phyloP scores from a whole-genome alignment of 441 rosid genomes.

The Pelargonium myrrhifolium region DNA sequence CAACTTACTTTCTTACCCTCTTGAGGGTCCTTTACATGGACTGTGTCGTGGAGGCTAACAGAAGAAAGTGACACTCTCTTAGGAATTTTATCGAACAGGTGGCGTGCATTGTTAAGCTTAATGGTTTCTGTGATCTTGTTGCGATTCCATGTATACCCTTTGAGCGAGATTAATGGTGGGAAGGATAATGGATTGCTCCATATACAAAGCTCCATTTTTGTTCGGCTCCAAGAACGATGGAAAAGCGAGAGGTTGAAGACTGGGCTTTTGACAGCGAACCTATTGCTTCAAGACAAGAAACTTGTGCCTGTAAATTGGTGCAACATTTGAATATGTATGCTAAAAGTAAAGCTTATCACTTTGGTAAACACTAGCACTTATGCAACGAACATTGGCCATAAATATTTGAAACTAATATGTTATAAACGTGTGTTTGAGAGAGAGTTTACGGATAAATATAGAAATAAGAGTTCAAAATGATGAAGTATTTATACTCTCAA shows the following conservation, averaged over 20 bases:
- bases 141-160: background rate
- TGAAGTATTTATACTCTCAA: no score
- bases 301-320: no score
- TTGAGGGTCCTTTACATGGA: slow-evolving; percentile 5
- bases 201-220: background rate
- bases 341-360: no score
- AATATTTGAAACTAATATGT: no score
- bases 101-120: background rate
- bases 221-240: background rate
- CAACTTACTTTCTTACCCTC: background rate
- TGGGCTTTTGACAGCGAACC: background rate
- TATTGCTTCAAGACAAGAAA: background rate
- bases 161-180: background rate
- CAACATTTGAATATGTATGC: no score
- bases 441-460: no score
- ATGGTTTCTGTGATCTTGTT: background rate
- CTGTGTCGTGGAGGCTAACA: background rate
- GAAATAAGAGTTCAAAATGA: no score
- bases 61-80: slow-evolving; percentile 3
- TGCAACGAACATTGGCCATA: no score
- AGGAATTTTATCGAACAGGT: slow-evolving; percentile 21
- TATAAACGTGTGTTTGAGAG: no score
- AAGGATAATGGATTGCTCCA: background rate
- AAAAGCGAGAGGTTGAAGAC: background rate
- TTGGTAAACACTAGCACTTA: no score